Percentiles rank a stretch among this genome's conserved stretches.
These are phyloP conservation scores for Mycosphaerella arachidis DNA, from an alignment of 2,329 filamentous ascomycete genomes.

Conservation along the genomic window DNA sequence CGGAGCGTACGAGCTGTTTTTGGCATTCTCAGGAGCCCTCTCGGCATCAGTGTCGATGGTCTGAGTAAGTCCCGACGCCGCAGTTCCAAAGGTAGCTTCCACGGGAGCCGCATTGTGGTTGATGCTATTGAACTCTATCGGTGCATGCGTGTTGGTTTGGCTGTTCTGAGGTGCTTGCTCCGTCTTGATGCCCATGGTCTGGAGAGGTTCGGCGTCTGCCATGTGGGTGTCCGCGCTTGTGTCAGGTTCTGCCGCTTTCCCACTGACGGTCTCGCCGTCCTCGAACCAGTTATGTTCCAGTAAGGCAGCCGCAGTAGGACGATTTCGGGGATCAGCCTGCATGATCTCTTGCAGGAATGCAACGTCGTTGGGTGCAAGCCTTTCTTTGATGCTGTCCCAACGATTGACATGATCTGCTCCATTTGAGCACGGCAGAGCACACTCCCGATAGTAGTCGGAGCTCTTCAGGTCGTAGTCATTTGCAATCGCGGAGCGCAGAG, in stretches of 20 bases:
- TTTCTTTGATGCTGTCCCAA: conserved; percentile 25
- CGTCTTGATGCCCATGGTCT: neutral
- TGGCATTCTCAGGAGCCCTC: neutral
- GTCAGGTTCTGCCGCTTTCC: neutral
- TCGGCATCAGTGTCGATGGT: neutral
- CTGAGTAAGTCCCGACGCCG: neutral
- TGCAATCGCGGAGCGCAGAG: conserved; percentile 18
- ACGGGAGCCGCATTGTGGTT: neutral
- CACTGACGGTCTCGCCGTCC: neutral
- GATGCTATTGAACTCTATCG: neutral
- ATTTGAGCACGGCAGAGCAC: conserved; percentile 17
- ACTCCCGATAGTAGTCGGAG: conserved; percentile 21
- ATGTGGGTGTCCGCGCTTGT: neutral
- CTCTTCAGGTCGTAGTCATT: conserved; percentile 28
- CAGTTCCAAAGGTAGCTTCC: neutral
- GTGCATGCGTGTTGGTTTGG: neutral
- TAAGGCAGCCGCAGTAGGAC: conserved; percentile 19
- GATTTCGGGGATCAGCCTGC: conserved; percentile 22
- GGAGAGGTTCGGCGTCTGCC: neutral
- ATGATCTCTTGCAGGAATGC: conserved; percentile 26
- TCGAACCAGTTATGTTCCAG: neutral
- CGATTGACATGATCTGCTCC: conserved; percentile 17
- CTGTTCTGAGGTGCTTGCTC: neutral
- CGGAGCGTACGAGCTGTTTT: neutral
- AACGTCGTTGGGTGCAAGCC: conserved; percentile 13